phyloP scores from a whole-genome alignment of 768 basidiomycete species.

The Amanita exitialis region DNA sequence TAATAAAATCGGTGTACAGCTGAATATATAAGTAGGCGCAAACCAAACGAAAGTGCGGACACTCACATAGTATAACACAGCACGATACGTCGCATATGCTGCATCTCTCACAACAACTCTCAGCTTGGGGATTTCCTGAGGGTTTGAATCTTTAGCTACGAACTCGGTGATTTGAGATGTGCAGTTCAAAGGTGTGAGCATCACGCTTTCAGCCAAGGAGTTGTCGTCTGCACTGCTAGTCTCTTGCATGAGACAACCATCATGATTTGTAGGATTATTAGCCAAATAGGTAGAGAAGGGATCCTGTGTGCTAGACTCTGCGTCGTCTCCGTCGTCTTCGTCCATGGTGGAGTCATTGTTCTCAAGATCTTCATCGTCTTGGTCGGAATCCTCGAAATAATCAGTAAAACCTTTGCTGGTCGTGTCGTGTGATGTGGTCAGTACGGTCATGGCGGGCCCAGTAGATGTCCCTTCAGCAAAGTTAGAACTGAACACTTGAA shows the following conservation, averaged over 20 bases:
- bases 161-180: neutral
- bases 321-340: conserved; percentile 4
- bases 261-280: neutral
- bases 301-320: neutral
- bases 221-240: neutral
- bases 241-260: neutral
- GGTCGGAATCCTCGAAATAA: conserved; percentile 43
- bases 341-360: neutral
- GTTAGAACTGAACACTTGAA: conserved; percentile 55
- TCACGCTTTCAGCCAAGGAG: neutral
- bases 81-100: conserved; percentile 34
- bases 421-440: conserved; percentile 11
- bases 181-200: neutral
- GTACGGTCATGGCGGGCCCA: conserved; percentile 16
- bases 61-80: conserved; percentile 66
- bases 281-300: neutral
- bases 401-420: conserved; percentile 21
- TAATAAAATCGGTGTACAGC: conserved; percentile 81
- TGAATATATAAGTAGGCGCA: conserved; percentile 16
- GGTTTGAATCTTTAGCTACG: neutral
- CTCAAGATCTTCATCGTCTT: conserved; percentile 23
- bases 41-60: neutral
- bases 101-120: conserved; percentile 40
- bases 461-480: conserved; percentile 47
- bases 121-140: conserved; percentile 8